Evolutionary conservation across 805 yeast genomes (phyloP).

Genomic region (Vanderwaltozyma verrucispora): DNA sequence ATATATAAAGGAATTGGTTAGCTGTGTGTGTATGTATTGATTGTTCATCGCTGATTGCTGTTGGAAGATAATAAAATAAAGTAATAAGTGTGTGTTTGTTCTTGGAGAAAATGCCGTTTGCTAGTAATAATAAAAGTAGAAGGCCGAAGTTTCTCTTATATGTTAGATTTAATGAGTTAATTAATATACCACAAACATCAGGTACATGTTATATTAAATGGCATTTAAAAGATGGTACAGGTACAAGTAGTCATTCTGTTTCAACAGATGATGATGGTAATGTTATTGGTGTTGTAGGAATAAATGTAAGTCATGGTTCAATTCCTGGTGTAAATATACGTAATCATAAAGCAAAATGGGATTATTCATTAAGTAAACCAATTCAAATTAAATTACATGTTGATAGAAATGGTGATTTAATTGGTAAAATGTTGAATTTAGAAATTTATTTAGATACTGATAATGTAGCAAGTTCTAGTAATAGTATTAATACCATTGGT

Average conservation of each 20-base stretch:
- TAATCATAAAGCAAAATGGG: constrained; percentile 45
- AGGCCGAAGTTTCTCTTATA: constrained; percentile 55
- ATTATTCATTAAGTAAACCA: constrained; percentile 28
- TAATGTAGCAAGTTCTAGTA: too few species aligned
- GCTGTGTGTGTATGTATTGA: too few species aligned
- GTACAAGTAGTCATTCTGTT: constrained; percentile 12
- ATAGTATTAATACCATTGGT: too few species aligned
- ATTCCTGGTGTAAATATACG: constrained; percentile 37
- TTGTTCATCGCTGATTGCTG: too few species aligned
- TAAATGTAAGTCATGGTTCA: constrained; percentile 21
- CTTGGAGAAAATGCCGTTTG: constrained; percentile 1
- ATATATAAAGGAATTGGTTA: too few species aligned
- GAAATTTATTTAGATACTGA: constrained; percentile 34
- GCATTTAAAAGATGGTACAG: constrained; percentile 41
- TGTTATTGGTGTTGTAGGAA: constrained; percentile 2
- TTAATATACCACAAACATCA: constrained; percentile 74
- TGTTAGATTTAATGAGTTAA: constrained; percentile 53
- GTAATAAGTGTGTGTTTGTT: too few species aligned
- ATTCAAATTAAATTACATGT: constrained; percentile 34
- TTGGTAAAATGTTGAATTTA: constrained; percentile 29
- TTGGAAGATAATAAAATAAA: too few species aligned
- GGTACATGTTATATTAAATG: constrained; percentile 62
- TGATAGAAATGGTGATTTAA: constrained; percentile 29
- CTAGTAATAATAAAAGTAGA: constrained; percentile 22
- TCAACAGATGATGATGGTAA: background rate